Evolutionary conservation across 2,329 filamentous ascomycete genomes (phyloP).

Genomic region (Neocatenulostroma microsporum): DNA sequence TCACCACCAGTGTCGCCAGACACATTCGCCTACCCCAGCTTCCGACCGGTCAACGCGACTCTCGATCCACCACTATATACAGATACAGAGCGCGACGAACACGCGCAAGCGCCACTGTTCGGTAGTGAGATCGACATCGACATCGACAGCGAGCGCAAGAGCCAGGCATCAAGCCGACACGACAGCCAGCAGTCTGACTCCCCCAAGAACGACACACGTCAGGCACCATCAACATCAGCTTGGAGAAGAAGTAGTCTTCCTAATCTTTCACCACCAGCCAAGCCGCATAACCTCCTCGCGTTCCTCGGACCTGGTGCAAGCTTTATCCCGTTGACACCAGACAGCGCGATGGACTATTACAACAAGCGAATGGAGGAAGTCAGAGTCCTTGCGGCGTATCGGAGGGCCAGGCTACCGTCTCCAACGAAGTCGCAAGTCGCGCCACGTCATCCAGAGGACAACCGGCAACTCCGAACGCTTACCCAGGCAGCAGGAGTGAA

Average conservation of each 20-base stretch:
- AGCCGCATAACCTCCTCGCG: no score
- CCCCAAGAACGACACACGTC: no score
- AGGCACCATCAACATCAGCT: neutral
- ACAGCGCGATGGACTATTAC: conserved; percentile 7
- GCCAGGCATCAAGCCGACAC: no score
- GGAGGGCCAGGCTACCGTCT: conserved; percentile 2
- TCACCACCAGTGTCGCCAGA: conserved; percentile 17
- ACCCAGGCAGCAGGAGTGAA: conserved; percentile 5
- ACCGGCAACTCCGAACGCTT: conserved; percentile 4
- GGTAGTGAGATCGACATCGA: no score
- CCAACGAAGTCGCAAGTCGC: conserved; percentile 2
- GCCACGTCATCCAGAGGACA: conserved; percentile 2
- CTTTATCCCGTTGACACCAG: no score
- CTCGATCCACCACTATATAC: conserved; percentile 9
- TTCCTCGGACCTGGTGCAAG: no score
- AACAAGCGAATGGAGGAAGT: conserved; percentile 3
- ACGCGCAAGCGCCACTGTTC: conserved; percentile 10
- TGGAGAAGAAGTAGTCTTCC: neutral
- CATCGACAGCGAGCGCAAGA: conserved; percentile 3
- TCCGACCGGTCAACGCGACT: conserved; percentile 9
- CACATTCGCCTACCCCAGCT: conserved; percentile 5
- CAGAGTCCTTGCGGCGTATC: neutral
- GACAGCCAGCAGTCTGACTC: neutral
- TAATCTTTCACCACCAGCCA: neutral
- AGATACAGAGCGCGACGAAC: conserved; percentile 6